Evolutionary conservation across 176 grass and related monocot genomes (phyloP), one percentile per base, ranked within the genome.

Genomic region (Puya raimondii): DNA sequence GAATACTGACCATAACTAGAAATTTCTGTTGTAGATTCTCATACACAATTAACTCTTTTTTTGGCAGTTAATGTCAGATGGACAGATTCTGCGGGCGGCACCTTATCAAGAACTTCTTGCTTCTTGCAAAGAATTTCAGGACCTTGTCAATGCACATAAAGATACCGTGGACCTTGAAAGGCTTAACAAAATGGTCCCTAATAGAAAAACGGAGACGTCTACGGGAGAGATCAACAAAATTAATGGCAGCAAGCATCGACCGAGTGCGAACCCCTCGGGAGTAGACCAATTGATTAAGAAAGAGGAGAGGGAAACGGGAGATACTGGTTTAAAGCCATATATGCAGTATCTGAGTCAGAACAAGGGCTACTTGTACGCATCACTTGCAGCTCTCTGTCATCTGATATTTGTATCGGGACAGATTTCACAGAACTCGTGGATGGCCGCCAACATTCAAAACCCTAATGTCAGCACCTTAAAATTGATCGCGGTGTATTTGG

Each of bases 401-500:
- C 49, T 88, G 57, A 49, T 88, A 69, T 93, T 99, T 73, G 2
- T 84, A 75, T n/a, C 59, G 63, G 94, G 82, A 10, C 94, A 99
- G 86, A 84, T 99, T 84, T 99, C 86, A 51, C 94, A 92, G 67
- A 97, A 92, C 66, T 82, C 89, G 64, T 99, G 94, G 94, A 88
- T 99, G 87, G 89, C 94, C 64, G 82, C 94, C 47, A 90, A 93
- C 77, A 77, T 99, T 71, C 53, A 99, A 53, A 88, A 88, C 73
- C 69, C 87, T 70, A 48, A 71, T 80, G 77, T 99, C 65, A 87
- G 82, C 67, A 73, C 67, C 12, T 80, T 99, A 13, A 85, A 81
- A 59, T 74, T 99, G 77, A 93, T 92, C 64, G 72, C 64, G 48
- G 94, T 99, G 67, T 99, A 97, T 72, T 74, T 93, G 21, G 72